Evolutionary conservation across 129 eudicot genomes (phyloP).

Genomic region (Flaveria linearis): DNA sequence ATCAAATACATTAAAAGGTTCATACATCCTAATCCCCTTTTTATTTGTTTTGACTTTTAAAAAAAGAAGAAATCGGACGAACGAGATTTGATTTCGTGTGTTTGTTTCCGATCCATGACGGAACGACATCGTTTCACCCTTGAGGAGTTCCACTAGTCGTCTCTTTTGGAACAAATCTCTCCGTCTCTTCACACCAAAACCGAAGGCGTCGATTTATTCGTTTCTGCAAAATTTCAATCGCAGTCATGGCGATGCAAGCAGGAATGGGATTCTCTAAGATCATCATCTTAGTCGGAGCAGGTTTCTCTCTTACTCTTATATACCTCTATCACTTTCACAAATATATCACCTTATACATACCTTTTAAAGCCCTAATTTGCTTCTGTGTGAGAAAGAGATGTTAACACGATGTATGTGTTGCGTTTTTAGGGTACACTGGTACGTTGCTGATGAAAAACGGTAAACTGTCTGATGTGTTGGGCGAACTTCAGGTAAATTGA

Average conservation of each 20-base stretch:
- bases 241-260: constrained; percentile 81
- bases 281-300: constrained; percentile 77
- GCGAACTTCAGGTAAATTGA: constrained; percentile 68
- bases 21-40: too few relatives aligned
- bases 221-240: constrained; percentile 32
- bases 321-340: neutral
- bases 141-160: neutral
- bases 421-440: constrained; percentile 66
- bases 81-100: constrained; percentile 15
- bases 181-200: neutral
- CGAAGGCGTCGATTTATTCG: constrained; percentile 17
- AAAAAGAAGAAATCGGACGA: neutral
- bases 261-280: constrained; percentile 77
- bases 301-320: constrained; percentile 24
- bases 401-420: neutral
- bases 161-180: constrained; percentile 11
- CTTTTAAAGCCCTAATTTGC: constrained; percentile 16
- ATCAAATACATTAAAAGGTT: too few relatives aligned
- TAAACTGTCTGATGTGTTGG: constrained; percentile 73
- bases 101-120: neutral
- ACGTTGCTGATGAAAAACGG: constrained; percentile 68
- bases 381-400: neutral
- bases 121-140: constrained; percentile 19
- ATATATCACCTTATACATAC: neutral
- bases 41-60: too few relatives aligned